Percentiles rank a stretch among this genome's conserved stretches.
Conservation (phyloP, 1,139 yeast genomes). For the Suhomyces ambrosiae region DNA sequence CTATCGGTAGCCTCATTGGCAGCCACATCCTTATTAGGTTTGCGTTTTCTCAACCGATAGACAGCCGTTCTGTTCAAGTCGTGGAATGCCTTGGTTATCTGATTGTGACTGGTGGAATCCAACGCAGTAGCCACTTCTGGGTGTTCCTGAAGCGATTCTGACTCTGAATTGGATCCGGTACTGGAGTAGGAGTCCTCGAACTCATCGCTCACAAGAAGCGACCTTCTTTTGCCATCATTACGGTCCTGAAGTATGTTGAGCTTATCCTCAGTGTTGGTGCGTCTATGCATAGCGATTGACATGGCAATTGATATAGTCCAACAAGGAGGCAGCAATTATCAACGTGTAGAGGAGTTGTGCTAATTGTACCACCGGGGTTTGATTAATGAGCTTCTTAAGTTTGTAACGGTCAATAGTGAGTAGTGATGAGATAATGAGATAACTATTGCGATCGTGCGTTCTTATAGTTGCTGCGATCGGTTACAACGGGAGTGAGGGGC, state of each 20-base stretch:
- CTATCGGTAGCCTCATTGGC: conserved; percentile 2
- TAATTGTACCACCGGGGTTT: too few species aligned
- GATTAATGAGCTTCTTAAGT: too few species aligned
- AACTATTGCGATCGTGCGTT: background rate
- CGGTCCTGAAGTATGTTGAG: conserved; percentile 24
- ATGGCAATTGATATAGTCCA: background rate
- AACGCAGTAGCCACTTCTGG: conserved; percentile 1
- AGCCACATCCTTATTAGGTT: background rate
- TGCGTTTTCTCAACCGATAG: conserved; percentile 10
- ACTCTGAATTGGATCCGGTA: conserved; percentile 1
- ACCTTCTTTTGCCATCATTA: conserved; percentile 25
- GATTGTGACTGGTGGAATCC: conserved; percentile 3
- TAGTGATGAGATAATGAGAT: background rate
- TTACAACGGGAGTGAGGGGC: background rate
- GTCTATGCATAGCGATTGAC: conserved; percentile 7
- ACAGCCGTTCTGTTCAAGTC: conserved; percentile 7
- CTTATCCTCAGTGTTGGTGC: conserved; percentile 22
- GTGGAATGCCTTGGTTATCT: conserved; percentile 4
- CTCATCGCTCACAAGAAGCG: conserved; percentile 26
- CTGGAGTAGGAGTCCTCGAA: conserved; percentile 16
- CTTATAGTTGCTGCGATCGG: conserved; percentile 1
- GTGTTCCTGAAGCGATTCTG: conserved; percentile 1
- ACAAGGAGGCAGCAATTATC: too few species aligned
- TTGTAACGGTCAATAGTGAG: too few species aligned
- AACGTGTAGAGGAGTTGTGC: background rate